Evolutionary conservation across 2,329 filamentous ascomycete genomes (phyloP).

Genomic region (Botrytis paeoniae): DNA sequence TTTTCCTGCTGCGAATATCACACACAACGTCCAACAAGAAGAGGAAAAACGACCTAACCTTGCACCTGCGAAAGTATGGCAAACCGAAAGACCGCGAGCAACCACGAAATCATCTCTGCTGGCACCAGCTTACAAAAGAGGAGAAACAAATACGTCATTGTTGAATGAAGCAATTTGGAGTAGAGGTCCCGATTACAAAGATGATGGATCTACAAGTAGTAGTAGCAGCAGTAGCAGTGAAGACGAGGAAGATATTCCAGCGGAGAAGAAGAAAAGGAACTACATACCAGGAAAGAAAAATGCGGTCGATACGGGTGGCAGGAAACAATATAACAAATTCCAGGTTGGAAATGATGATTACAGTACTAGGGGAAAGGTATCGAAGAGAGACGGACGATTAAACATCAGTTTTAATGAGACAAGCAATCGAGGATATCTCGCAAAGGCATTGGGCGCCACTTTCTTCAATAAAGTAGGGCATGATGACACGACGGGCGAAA

Average conservation of each 20-base stretch:
- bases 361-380: constrained; percentile 61
- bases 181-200: constrained; percentile 16
- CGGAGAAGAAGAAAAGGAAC: constrained; percentile 7
- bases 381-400: constrained; percentile 66
- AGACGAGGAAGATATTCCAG: constrained; percentile 23
- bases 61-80: constrained; percentile 24
- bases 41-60: constrained; percentile 9
- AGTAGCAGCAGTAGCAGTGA: constrained; percentile 32
- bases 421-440: constrained; percentile 66
- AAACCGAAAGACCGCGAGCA: constrained; percentile 30
- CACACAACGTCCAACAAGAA: neutral
- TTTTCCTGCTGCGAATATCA: neutral
- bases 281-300: constrained; percentile 8
- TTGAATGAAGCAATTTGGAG: constrained; percentile 33
- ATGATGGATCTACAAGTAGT: constrained; percentile 20
- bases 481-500: constrained; percentile 19
- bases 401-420: constrained; percentile 71
- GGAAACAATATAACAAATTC: constrained; percentile 50
- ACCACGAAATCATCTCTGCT: constrained; percentile 25
- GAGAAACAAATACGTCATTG: constrained; percentile 30
- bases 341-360: constrained; percentile 62
- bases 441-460: constrained; percentile 67
- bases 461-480: constrained; percentile 53
- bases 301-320: constrained; percentile 8
- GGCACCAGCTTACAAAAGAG: constrained; percentile 23